Conservation (phyloP, 306 rosid genomes). For the Aeschynomene evenia region DNA sequence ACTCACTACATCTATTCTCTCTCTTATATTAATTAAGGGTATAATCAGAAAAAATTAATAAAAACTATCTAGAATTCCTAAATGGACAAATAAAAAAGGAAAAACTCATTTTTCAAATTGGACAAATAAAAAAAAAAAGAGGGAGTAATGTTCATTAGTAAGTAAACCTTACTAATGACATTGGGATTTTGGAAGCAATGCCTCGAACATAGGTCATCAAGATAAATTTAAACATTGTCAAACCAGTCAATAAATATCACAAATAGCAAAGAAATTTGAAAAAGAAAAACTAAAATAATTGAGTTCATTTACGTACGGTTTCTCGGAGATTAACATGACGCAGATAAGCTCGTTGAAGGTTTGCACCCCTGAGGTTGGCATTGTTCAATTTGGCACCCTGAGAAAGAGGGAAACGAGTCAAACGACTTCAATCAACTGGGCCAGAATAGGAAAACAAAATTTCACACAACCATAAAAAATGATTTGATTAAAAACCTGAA, state of each 20-base stretch:
- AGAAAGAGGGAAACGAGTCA: constrained; percentile 25
- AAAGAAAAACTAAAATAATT: not conserved
- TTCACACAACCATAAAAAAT: not conserved
- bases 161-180: constrained; percentile 7
- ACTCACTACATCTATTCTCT: no score
- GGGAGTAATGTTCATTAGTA: no score
- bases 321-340: constrained; percentile 76
- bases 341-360: constrained; percentile 90
- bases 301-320: constrained; percentile 51
- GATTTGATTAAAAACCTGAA: not conserved
- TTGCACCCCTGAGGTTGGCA: constrained; percentile 80
- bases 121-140: no score
- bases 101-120: no score
- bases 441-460: not conserved
- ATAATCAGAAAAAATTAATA: no score
- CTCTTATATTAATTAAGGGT: no score
- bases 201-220: not conserved
- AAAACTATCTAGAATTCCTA: no score
- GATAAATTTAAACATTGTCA: not conserved
- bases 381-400: constrained; percentile 87
- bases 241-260: not conserved
- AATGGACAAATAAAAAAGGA: no score
- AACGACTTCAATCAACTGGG: constrained; percentile 13
- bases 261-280: constrained; percentile 3
- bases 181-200: not conserved